Base-by-base conservation (phyloP, 2,329 filamentous ascomycete species). In the Achaetomium macrosporum region DNA sequence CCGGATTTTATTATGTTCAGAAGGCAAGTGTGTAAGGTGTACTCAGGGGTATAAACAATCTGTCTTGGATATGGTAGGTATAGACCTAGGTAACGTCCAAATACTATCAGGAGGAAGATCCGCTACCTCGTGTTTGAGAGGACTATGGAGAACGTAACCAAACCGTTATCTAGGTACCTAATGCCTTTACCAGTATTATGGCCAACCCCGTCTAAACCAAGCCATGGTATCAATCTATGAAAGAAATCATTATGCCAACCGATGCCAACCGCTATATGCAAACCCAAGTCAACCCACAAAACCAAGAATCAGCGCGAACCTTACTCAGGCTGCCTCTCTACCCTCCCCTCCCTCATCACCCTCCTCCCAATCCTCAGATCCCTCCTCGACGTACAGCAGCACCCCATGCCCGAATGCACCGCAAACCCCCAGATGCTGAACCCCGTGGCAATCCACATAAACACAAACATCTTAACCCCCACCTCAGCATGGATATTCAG, bases 361-460 rank as follows among this genome's bases (percentile, higher is more conserved):
- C 66, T 69, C 47, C 68, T 62, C 29, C 71, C 71, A 1, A 64
- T 73, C 39, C 62, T 65, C 25, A 83, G 68, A 57, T 84, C 79
- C 55, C 81, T 67, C 45, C 76, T 66, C 39, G 74, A 77, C 12
- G 78, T 77, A 64, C 85, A 88, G 67, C 88, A 95, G 69, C 90
- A 96, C 61, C 85, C 88, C 68, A 92, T 77, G 31, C 84, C 82
- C 29, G 86, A 73, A 67, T 95, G 88, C 17, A 95, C 73, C 31
- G 87, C 66, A 62, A 88, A 91, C 0, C 85, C 85, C 17, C 91
- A 64, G 5, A 89, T 70, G 1, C 81, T 79, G 55, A 85, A 81
- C 0, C 76, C 81, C 0, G 83, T 78, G 0, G 85, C 88, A 29
- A 90, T 79, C 91, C 92, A 97, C 85, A 95, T 92, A 65, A 95